phyloP scores from a whole-genome alignment of 306 rosid genomes.

The Neltuma alba region DNA sequence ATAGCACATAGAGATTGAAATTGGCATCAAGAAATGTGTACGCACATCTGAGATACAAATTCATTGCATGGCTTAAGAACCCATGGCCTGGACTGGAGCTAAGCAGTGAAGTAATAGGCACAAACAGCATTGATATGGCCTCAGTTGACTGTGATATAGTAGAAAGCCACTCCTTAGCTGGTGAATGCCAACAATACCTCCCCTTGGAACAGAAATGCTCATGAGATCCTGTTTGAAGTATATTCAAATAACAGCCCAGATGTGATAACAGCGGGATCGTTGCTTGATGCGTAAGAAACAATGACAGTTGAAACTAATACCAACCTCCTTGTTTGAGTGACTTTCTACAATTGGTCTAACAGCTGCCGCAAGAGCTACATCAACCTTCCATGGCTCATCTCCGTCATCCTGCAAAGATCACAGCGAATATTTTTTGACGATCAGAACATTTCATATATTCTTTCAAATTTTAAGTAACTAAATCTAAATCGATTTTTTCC shows the following conservation, averaged over 20 bases:
- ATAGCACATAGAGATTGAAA: background rate
- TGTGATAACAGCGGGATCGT: background rate
- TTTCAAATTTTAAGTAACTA: no score
- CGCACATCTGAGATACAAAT: constrained; percentile 68
- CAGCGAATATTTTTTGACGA: no score
- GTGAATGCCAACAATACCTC: constrained; percentile 51
- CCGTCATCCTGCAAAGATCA: constrained; percentile 40
- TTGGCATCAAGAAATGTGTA: background rate
- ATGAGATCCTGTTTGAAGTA: constrained; percentile 43
- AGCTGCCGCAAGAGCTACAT: constrained; percentile 36
- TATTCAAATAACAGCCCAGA: background rate
- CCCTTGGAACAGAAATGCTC: constrained; percentile 48
- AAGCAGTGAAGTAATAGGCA: constrained; percentile 63
- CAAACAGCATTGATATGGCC: constrained; percentile 60
- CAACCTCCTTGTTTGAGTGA: constrained; percentile 51
- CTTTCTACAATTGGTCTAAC: constrained; percentile 37
- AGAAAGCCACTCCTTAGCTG: constrained; percentile 66
- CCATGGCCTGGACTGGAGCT: constrained; percentile 54
- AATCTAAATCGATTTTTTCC: no score
- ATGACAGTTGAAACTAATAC: constrained; percentile 20
- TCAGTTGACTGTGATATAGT: constrained; percentile 61
- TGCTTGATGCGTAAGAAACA: background rate
- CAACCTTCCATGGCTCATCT: constrained; percentile 36
- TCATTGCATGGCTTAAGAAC: constrained; percentile 61
- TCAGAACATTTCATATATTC: no score